Base-by-base conservation (phyloP, 805 yeast genomes). In the Candida verbasci region DNA sequence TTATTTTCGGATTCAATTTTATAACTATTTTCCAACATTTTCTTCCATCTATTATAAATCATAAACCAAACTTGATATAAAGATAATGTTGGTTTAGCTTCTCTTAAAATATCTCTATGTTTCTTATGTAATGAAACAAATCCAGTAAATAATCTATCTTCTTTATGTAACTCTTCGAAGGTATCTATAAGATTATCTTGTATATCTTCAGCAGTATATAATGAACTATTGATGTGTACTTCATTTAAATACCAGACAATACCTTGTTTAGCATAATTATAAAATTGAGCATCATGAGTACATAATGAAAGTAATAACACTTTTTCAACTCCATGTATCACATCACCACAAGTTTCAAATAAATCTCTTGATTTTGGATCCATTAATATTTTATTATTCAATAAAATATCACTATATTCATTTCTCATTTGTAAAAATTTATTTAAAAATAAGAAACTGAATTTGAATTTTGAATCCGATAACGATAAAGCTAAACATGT, bases 101-200 rank as follows among this genome's bases (percentile, higher is more conserved):
- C 55, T 39, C 62, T 38, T 23, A 58, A 42, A 21, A 57, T 49
- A 35, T 40, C 55, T 51, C 84, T 68, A 35, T 83, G 58, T 40
- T 78, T 73, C 51, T 83, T 82, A 49, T 84, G 88, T 24, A 83
- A 67, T 0, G 94, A 88, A 20, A 82, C 79, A 15, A 80, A 70
- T 20, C 93, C 89, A 1, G 85, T 78, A 27, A 82, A 74, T 1
- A 80, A 72, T 16, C 62, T 60, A 16, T 68, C 73, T 42, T 81
- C 88, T 6, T 72, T 56, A 3, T 74, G 57, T 31, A 85, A 61
- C 23, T 43, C 43, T 17, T 50, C 46, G 37, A 67, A 63, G 0
- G 63, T 53, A 3, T 49, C 53, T 7, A 42, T 31, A 26, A 65
- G 39, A 38, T 60, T 55, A 15, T 49, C 53, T 3, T 40, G 41